phyloP scores from a whole-genome alignment of 805 yeast genomes.

The Torulaspora gathmanii region DNA sequence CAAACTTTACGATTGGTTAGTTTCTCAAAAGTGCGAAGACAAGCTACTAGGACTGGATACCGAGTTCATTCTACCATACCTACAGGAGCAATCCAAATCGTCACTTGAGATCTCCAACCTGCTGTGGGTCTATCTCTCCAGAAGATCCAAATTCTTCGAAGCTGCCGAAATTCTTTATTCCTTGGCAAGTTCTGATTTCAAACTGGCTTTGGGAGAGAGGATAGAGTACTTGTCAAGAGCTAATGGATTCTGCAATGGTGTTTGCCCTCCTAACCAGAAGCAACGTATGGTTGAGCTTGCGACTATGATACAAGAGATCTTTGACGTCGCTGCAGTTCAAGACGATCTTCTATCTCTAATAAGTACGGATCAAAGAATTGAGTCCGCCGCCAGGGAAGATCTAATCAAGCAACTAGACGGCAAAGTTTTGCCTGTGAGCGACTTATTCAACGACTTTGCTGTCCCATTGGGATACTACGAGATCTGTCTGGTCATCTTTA shows the following conservation, averaged over 20 bases:
- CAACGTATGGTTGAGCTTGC: conserved; percentile 72
- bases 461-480: conserved; percentile 86
- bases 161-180: conserved; percentile 81
- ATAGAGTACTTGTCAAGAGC: conserved; percentile 89
- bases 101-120: conserved; percentile 73
- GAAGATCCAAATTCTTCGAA: conserved; percentile 66
- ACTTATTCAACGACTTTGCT: conserved; percentile 78
- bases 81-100: conserved; percentile 59
- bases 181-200: conserved; percentile 69
- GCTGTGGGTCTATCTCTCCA: conserved; percentile 85
- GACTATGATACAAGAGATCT: conserved; percentile 65
- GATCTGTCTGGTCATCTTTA: conserved; percentile 70
- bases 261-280: conserved; percentile 67
- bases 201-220: conserved; percentile 62
- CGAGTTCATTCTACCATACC: conserved; percentile 69
- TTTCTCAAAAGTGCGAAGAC: conserved; percentile 69
- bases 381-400: conserved; percentile 44
- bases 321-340: conserved; percentile 84
- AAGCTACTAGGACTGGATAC: conserved; percentile 76
- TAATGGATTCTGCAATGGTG: conserved; percentile 85
- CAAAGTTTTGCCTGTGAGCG: conserved; percentile 65
- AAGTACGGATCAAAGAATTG: conserved; percentile 45
- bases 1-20: conserved; percentile 89
- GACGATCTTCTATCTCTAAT: conserved; percentile 45
- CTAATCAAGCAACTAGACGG: conserved; percentile 54